These are phyloP conservation scores for Lentinula edodes DNA, from an alignment of 768 basidiomycete genomes.

Conservation along the genomic window DNA sequence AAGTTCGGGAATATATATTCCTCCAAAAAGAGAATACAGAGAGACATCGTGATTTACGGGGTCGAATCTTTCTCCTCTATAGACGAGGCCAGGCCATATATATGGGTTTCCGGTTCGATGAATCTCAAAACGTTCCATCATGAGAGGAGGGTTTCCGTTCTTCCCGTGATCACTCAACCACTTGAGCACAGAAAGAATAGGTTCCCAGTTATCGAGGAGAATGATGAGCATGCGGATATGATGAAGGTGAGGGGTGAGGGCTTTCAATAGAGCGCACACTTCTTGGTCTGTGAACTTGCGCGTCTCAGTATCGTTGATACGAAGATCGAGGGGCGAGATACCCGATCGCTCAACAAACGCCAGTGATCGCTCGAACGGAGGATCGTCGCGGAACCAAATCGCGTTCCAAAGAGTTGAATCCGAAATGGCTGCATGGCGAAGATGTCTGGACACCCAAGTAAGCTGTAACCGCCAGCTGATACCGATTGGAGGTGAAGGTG, in stretches of 20 bases:
- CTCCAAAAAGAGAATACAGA: slow-evolving; percentile 44
- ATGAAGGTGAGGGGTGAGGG: slow-evolving; percentile 45
- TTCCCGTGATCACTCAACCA: slow-evolving; percentile 28
- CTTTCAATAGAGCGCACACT: slow-evolving; percentile 45
- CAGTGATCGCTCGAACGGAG: slow-evolving; percentile 45
- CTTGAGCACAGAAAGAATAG: slow-evolving; percentile 45
- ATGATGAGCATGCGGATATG: slow-evolving; percentile 57
- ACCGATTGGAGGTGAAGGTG: slow-evolving; percentile 26
- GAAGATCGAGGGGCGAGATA: slow-evolving; percentile 51
- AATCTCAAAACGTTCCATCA: slow-evolving; percentile 60
- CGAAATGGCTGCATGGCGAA: slow-evolving; percentile 43
- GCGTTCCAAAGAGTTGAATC: slow-evolving; percentile 59
- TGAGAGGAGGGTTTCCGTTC: slow-evolving; percentile 26
- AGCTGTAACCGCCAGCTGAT: slow-evolving; percentile 38
- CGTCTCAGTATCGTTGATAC: slow-evolving; percentile 42
- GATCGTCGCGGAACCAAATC: slow-evolving; percentile 54
- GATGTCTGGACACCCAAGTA: slow-evolving; percentile 54
- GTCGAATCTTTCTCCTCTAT: slow-evolving; percentile 23
- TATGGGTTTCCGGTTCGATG: slow-evolving; percentile 50
- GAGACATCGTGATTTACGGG: slow-evolving; percentile 24
- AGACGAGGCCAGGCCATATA: slow-evolving; percentile 33
- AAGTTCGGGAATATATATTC: slow-evolving; percentile 38
- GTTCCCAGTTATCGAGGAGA: slow-evolving; percentile 51
- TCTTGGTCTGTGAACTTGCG: slow-evolving; percentile 31
- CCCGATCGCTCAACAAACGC: slow-evolving; percentile 56